Evolutionary conservation across 2,329 filamentous ascomycete genomes (phyloP).

Genomic region (Calonectria honghensis): DNA sequence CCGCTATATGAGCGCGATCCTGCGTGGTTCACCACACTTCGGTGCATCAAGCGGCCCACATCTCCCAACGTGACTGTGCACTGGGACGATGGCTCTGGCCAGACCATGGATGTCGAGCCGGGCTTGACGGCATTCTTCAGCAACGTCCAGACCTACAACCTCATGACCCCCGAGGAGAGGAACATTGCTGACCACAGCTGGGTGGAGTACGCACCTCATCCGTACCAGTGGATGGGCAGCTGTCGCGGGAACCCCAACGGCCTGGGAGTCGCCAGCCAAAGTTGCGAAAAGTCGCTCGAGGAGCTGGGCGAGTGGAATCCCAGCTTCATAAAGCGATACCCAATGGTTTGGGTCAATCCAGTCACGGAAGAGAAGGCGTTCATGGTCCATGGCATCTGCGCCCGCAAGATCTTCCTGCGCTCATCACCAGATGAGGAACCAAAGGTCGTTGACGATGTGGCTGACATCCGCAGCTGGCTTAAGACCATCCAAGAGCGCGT

Average conservation of each 20-base stretch:
- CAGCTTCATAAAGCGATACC: neutral
- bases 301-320: neutral
- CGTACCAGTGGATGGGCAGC: slow-evolving; percentile 7
- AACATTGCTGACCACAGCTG: slow-evolving; percentile 8
- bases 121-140: slow-evolving; percentile 11
- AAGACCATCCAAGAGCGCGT: neutral
- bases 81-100: slow-evolving; percentile 16
- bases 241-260: slow-evolving; percentile 18
- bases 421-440: neutral
- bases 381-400: slow-evolving; percentile 12
- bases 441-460: neutral
- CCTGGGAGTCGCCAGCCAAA: slow-evolving; percentile 2
- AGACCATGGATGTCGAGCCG: slow-evolving; percentile 8
- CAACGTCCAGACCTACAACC: slow-evolving; percentile 4
- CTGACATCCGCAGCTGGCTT: neutral
- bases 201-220: slow-evolving; percentile 11
- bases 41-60: neutral
- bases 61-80: slow-evolving; percentile 1
- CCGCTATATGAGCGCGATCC: slow-evolving; percentile 4
- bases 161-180: slow-evolving; percentile 1
- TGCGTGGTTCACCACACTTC: slow-evolving; percentile 5
- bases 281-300: neutral
- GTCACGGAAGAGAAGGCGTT: slow-evolving; percentile 3
- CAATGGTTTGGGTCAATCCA: slow-evolving; percentile 5
- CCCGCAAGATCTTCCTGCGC: slow-evolving; percentile 9